Evolutionary conservation across 148 eudicot genomes (phyloP).

Genomic region (Rheum nobile): DNA sequence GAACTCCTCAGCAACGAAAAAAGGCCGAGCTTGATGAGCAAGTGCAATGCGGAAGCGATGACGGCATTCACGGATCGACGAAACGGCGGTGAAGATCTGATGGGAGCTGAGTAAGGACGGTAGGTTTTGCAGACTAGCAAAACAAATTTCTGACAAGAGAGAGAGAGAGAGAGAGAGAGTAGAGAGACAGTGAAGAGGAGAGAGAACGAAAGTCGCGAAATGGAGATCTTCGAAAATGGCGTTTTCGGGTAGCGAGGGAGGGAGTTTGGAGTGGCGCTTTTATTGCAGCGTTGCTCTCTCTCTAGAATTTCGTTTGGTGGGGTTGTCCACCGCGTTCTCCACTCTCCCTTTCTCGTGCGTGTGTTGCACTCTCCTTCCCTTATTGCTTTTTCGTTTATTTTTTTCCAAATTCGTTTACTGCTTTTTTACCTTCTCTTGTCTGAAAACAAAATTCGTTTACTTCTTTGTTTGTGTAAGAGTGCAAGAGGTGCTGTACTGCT

Average conservation of each 20-base stretch:
- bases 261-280: conserved; percentile 11
- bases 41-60: neutral
- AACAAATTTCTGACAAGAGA: neutral
- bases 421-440: too few relatives aligned
- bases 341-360: neutral
- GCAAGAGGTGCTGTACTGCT: too few relatives aligned
- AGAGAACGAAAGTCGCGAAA: neutral
- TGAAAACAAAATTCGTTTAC: too few relatives aligned
- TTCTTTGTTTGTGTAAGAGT: too few relatives aligned
- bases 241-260: conserved; percentile 1
- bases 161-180: neutral
- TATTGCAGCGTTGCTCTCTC: neutral
- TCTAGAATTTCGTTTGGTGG: neutral
- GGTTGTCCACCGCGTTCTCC: neutral
- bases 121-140: neutral
- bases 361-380: neutral
- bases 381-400: neutral
- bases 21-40: neutral
- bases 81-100: neutral
- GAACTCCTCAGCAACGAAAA: neutral
- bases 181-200: conserved; percentile 2
- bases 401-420: too few relatives aligned
- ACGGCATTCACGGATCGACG: neutral
- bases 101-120: neutral
- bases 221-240: conserved; percentile 7